phyloP scores from a whole-genome alignment of 306 rosid genomes.

The Cyclanthera cordifolia region DNA sequence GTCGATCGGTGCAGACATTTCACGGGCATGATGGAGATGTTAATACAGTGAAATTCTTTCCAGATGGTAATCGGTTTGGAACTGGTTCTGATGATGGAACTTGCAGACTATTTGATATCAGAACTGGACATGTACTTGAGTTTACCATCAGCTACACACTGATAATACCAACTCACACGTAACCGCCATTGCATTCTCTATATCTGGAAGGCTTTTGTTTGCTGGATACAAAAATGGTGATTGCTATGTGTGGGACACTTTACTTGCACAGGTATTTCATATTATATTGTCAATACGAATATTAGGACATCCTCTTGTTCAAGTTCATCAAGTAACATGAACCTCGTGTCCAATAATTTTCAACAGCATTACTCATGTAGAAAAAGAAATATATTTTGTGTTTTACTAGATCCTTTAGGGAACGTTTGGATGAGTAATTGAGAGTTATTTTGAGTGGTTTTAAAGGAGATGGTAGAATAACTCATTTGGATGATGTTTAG shows the following conservation, averaged over 20 bases:
- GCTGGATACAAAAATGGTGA: conserved; percentile 77
- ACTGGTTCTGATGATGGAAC: conserved; percentile 97
- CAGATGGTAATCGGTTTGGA: conserved; percentile 96
- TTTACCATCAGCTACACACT: conserved; percentile 48
- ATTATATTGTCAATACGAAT: neutral
- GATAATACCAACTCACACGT: conserved; percentile 47
- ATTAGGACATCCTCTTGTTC: neutral
- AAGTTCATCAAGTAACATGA: neutral
- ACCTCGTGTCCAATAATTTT: neutral
- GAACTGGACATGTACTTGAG: conserved; percentile 94
- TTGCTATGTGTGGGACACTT: conserved; percentile 91
- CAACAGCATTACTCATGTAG: neutral
- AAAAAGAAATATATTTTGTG: neutral
- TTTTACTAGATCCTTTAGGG: neutral
- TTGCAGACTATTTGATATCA: conserved; percentile 78
- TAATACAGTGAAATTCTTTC: conserved; percentile 73
- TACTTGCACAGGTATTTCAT: conserved; percentile 65
- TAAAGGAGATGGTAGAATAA: too few relatives aligned
- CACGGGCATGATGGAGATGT: conserved; percentile 86
- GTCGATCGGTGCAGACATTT: conserved; percentile 86
- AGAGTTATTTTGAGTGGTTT: too few relatives aligned
- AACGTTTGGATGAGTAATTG: neutral
- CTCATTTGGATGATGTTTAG: too few relatives aligned
- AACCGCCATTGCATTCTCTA: conserved; percentile 83
- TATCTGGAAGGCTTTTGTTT: conserved; percentile 89